Evolutionary conservation across 1,284 basidiomycete species (phyloP).

Genomic region (Cutaneotrichosporon cavernicola): DNA sequence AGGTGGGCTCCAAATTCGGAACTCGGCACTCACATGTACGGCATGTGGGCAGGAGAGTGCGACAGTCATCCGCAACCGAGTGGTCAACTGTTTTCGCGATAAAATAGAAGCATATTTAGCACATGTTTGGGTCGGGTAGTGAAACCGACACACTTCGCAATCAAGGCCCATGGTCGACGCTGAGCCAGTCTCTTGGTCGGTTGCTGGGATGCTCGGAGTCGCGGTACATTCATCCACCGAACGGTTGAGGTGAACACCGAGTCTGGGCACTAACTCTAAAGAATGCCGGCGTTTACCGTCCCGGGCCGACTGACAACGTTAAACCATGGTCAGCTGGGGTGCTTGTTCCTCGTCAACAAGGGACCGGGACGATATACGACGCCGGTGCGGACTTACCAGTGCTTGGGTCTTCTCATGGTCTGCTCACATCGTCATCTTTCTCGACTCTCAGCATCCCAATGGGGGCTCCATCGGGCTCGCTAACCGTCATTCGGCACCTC

Average conservation of each 20-base stretch:
- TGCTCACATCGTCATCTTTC: neutral
- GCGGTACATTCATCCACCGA: neutral
- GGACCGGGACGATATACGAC: neutral
- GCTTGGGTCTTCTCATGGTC: neutral
- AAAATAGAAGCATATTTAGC: too few relatives aligned
- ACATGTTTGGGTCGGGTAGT: too few relatives aligned
- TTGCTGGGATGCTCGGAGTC: too few relatives aligned
- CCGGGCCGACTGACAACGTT: neutral
- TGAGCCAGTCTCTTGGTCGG: too few relatives aligned
- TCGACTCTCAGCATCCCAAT: neutral
- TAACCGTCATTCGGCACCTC: neutral
- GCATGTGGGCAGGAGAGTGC: too few relatives aligned
- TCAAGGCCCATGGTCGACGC: too few relatives aligned
- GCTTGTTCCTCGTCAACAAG: neutral
- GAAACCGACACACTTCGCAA: too few relatives aligned
- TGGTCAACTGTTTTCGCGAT: too few relatives aligned
- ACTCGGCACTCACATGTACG: too few relatives aligned
- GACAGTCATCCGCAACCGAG: too few relatives aligned
- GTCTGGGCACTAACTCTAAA: neutral
- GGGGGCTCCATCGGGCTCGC: neutral
- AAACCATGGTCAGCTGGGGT: neutral
- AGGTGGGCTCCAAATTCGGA: too few relatives aligned
- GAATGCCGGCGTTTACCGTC: neutral
- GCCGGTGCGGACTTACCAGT: neutral
- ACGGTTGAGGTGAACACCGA: neutral